Base-by-base conservation (phyloP, 495 filamentous ascomycete species). In the Penicillium cosmopolitanum region DNA sequence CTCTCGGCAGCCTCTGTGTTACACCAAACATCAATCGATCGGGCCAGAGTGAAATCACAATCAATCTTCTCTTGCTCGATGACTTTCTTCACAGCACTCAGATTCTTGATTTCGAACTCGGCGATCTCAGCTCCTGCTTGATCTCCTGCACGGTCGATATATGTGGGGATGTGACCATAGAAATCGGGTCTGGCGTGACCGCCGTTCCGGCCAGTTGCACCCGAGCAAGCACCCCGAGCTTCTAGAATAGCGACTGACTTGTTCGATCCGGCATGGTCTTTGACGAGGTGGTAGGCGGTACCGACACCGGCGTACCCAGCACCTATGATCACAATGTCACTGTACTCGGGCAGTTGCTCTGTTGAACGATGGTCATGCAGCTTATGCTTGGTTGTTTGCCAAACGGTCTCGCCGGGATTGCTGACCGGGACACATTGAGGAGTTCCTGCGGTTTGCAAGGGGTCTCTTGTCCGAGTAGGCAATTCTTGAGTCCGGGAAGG, bases 311-410 rank as follows among this genome's bases (percentile, higher is more conserved):
- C 88, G 58, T 89, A 89, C 4, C 89, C 89, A 51, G 84, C 86
- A 31, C 89, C 89, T 52, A 91, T 82, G 36, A 91, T 85, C 15
- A 91, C 79, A n/a, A 82, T 79, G 55, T 90, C 85, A 35, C 78
- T 82, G 1, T 71, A 67, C 0, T 57, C 44, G 9, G 82, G 86
- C 21, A 88, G 75, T 10, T 73, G 65, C 21, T 66, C 59, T 43
- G 71, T 76, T 31, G 78, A 79, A 35, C 82, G 79, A 60, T 80
- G 64, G 58, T 84, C 77, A 44, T 84, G 73, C 15, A 90, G 72
- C 10, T 73, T 70, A 48, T 85, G 77, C 10, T 79, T 80, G n/a
- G 59, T 42, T 50, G 46, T 63, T 68, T 89, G 88, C 89, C 89
- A 92, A 74, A 87, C 90, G 38, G 82, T 84, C 31, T 73, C 65